Evolutionary conservation across 108 stramenopile genomes (phyloP).

Genomic region (Bacterosira constricta): DNA sequence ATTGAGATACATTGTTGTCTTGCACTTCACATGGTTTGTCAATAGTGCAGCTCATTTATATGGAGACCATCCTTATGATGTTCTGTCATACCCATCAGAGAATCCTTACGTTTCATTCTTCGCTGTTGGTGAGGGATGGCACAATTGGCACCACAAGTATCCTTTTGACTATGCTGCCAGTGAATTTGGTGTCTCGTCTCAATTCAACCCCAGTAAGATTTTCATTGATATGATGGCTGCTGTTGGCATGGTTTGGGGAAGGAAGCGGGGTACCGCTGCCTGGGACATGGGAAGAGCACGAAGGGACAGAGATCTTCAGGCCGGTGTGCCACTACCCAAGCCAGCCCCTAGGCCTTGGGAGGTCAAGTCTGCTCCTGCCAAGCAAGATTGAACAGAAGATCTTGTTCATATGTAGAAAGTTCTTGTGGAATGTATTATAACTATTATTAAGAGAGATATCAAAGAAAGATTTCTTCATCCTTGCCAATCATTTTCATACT

Average conservation of each 20-base stretch:
- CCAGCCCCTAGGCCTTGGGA: conserved; percentile 89
- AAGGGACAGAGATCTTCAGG: conserved; percentile 78
- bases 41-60: conserved; percentile 98
- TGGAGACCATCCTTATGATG: conserved; percentile 99
- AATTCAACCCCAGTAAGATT: conserved; percentile 98
- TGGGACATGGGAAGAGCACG: conserved; percentile 90
- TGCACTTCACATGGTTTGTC: conserved; percentile 98
- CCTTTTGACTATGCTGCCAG: conserved; percentile 98
- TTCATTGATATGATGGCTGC: conserved; percentile 88
- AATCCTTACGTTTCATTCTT: conserved; percentile 95
- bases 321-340: conserved; percentile 76
- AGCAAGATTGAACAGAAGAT: conserved; percentile 18
- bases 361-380: conserved; percentile 38
- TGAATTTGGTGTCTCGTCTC: conserved; percentile 93
- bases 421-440: not conserved
- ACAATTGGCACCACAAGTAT: conserved; percentile 99
- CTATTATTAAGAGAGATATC: not conserved
- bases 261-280: conserved; percentile 91
- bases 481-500: no score
- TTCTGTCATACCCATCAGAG: conserved; percentile 93
- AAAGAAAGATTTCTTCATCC: no score
- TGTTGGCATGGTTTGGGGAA: conserved; percentile 91
- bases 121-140: conserved; percentile 99
- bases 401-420: not conserved
- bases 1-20: conserved; percentile 91